Conservation (phyloP, 2,329 filamentous ascomycete genomes). For the Chaetomium sp. region DNA sequence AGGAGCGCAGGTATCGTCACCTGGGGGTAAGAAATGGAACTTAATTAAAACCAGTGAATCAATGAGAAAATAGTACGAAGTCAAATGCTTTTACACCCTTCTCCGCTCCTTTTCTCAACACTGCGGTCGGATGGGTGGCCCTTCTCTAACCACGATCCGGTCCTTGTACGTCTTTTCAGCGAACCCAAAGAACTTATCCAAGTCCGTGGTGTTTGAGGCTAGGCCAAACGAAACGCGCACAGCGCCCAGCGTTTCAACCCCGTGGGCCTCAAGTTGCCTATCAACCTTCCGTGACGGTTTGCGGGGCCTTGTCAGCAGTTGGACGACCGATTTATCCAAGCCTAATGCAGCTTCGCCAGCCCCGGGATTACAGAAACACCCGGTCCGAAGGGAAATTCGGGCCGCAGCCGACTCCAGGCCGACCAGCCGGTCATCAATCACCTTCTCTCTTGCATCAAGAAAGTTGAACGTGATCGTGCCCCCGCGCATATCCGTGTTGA, state of each 20-base stretch:
- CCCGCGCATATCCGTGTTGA: constrained; percentile 26
- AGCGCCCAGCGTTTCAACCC: constrained; percentile 27
- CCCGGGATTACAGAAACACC: constrained; percentile 39
- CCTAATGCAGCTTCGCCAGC: constrained; percentile 32
- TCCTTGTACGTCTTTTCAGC: constrained; percentile 29
- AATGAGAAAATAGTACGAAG: too few species aligned
- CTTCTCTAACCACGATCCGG: constrained; percentile 12
- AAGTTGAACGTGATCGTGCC: constrained; percentile 36
- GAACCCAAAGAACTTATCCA: constrained; percentile 33
- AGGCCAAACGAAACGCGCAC: constrained; percentile 36
- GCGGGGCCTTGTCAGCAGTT: constrained; percentile 6
- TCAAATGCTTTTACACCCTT: too few species aligned
- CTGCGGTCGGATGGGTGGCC: neutral
- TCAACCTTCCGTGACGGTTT: constrained; percentile 17
- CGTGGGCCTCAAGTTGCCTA: constrained; percentile 20
- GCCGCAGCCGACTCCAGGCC: constrained; percentile 27
- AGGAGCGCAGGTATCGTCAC: too few species aligned
- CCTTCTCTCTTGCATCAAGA: constrained; percentile 27
- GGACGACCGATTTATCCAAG: constrained; percentile 20
- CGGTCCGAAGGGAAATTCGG: constrained; percentile 35
- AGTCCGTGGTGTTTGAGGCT: constrained; percentile 30
- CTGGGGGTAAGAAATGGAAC: too few species aligned
- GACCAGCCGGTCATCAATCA: constrained; percentile 34
- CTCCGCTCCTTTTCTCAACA: neutral
- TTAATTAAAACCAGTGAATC: too few species aligned